Evolutionary conservation across 495 filamentous ascomycete genomes (phyloP), one percentile per base, ranked within the genome.

Genomic region (Letharia lupina): DNA sequence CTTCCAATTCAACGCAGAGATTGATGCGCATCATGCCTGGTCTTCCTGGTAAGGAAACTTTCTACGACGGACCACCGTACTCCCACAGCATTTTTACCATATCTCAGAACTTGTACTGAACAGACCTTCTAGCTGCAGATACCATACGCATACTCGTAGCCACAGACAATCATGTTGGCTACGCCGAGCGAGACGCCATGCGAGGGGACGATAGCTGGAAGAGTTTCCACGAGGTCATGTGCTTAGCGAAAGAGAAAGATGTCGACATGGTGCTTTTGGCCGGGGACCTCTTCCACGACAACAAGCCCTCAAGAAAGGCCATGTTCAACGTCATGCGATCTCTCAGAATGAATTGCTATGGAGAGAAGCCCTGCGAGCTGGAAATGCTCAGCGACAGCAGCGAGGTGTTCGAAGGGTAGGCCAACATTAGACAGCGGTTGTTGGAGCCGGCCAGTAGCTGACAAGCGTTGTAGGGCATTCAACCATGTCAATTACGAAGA

Each of bases 311-410:
- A n/a, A 83, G 95, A 56, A 95, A 96, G 71, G 83, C 91, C 44
- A 91, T 99, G 89, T 98, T 95, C 73, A 89, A 98, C 68, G 94
- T 97, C 62, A 98, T 97, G 91, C 85, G 91, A 52, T 91, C 89
- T 0, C 81, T 99, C 40, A 85, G 94, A 28, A 88, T 91, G 84
- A 93, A 96, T 75, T 98, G 95, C 70, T 86, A 93, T 23, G 94
- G 94, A 33, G 90, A 93, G 73, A 96, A 93, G 67, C 94, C 94
- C 1, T 98, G 94, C 75, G 90, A 97, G 79, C 80, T 99, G 56
- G 90, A 99, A 76, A 89, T 97, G 76, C 82, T 99, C 59, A 95
- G 91, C 74, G 94, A 99, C 76, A 89, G 89, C 3, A 90, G 84
- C 71, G 90, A 96, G 69, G 89, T 88, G 65, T 96, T 98, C 73